Conservation (phyloP, 1,139 yeast genomes). For the Arxiozyma heterogenica region DNA sequence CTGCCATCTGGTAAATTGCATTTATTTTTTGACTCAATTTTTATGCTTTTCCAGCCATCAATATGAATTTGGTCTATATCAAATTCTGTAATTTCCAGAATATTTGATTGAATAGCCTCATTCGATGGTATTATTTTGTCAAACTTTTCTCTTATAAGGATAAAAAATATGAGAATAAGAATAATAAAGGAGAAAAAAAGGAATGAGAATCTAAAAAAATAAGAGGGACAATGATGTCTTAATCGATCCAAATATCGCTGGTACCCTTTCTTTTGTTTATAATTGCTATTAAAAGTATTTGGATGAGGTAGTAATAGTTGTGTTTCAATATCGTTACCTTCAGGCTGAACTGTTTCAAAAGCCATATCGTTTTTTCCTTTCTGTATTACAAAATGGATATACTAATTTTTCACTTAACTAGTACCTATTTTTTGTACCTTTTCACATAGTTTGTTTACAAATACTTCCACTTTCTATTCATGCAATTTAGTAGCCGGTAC, state of each 20-base stretch:
- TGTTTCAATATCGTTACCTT: constrained; percentile 13
- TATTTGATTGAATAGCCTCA: constrained; percentile 11
- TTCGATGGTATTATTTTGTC: constrained; percentile 6
- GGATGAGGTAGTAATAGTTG: constrained; percentile 11
- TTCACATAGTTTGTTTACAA: neutral
- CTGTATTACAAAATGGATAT: neutral
- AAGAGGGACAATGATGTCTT: neutral
- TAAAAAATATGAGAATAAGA: neutral
- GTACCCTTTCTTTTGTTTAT: neutral
- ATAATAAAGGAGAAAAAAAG: no score
- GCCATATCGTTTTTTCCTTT: neutral
- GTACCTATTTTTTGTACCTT: no score
- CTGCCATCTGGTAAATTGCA: constrained; percentile 9
- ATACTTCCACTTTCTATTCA: neutral
- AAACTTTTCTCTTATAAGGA: neutral
- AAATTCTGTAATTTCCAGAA: constrained; percentile 17
- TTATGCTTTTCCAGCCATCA: constrained; percentile 25
- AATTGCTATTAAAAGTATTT: neutral
- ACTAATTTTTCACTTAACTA: no score
- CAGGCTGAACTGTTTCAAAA: neutral
- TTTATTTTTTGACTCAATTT: neutral
- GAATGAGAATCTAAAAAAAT: neutral
- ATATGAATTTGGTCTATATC: constrained; percentile 17
- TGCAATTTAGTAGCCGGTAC: neutral
- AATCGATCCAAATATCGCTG: neutral